Evolutionary conservation across 2,329 filamentous ascomycete genomes (phyloP).

Genomic region (Triangularia setosa): DNA sequence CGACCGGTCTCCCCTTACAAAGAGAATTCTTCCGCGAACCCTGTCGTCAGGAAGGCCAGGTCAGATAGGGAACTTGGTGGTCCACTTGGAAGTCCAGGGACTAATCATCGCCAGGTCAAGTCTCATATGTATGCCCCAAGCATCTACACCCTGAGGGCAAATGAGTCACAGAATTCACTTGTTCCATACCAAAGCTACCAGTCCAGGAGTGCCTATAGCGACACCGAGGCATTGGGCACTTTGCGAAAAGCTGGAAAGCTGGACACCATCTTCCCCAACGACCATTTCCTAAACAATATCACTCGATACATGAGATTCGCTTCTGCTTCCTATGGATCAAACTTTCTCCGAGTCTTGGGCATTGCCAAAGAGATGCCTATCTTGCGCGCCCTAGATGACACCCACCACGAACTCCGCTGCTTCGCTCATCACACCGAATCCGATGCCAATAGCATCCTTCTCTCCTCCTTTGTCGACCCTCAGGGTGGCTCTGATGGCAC

Average conservation of each 20-base stretch:
- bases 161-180: constrained; percentile 52
- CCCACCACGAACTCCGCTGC: constrained; percentile 58
- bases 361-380: constrained; percentile 51
- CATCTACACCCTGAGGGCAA: constrained; percentile 57
- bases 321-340: constrained; percentile 62
- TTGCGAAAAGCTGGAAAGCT: constrained; percentile 51
- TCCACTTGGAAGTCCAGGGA: constrained; percentile 6
- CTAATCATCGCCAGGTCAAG: constrained; percentile 27
- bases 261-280: constrained; percentile 55
- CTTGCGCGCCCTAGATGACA: constrained; percentile 41
- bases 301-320: constrained; percentile 63
- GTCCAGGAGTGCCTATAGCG: constrained; percentile 47
- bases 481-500: constrained; percentile 63
- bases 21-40: constrained; percentile 26
- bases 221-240: constrained; percentile 45
- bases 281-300: constrained; percentile 59
- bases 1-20: constrained; percentile 43
- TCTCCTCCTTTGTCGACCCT: constrained; percentile 68
- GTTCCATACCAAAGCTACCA: constrained; percentile 47
- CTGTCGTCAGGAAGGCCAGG: constrained; percentile 31
- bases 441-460: constrained; percentile 54
- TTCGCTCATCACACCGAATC: constrained; percentile 62
- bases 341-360: constrained; percentile 60
- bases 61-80: constrained; percentile 33
- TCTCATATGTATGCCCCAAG: constrained; percentile 31